phyloP scores from a whole-genome alignment of 2,329 filamentous ascomycete species.

The Scedosporium dehoogii region DNA sequence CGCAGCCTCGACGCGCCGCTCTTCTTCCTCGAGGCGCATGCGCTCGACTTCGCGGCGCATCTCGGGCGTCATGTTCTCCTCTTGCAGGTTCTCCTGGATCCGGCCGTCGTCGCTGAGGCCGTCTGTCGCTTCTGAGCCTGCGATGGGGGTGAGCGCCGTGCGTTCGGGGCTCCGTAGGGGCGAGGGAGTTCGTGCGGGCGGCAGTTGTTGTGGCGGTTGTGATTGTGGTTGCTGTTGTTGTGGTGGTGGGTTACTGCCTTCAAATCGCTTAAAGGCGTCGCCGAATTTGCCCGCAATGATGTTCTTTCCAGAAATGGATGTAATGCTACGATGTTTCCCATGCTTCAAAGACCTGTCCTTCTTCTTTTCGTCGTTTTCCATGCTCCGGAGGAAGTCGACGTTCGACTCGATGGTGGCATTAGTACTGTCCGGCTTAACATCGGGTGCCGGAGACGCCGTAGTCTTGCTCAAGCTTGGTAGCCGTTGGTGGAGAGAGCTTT shows the following conservation, averaged over 20 bases:
- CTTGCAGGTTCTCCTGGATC: slow-evolving; percentile 42
- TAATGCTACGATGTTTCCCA: slow-evolving; percentile 63
- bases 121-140: slow-evolving; percentile 61
- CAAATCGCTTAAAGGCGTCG: slow-evolving; percentile 88
- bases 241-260: slow-evolving; percentile 35
- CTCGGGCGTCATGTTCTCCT: slow-evolving; percentile 70
- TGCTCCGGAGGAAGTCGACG: slow-evolving; percentile 69
- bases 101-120: slow-evolving; percentile 53
- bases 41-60: slow-evolving; percentile 85
- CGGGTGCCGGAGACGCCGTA: background rate
- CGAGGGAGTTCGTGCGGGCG: slow-evolving; percentile 33
- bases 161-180: slow-evolving; percentile 37
- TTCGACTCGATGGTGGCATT: slow-evolving; percentile 57
- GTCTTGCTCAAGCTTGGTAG: background rate
- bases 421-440: background rate
- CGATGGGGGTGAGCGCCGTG: slow-evolving; percentile 57
- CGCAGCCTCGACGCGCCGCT: slow-evolving; percentile 78
- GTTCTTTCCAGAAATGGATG: slow-evolving; percentile 64
- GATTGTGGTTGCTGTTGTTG: slow-evolving; percentile 9
- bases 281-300: slow-evolving; percentile 84
- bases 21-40: slow-evolving; percentile 71
- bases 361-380: slow-evolving; percentile 56
- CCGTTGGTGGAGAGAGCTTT: background rate
- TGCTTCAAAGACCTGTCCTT: slow-evolving; percentile 47
- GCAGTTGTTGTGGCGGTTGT: slow-evolving; percentile 17